phyloP scores from a whole-genome alignment of 345 rosid genomes.

The Euphorbia tirucalli region DNA sequence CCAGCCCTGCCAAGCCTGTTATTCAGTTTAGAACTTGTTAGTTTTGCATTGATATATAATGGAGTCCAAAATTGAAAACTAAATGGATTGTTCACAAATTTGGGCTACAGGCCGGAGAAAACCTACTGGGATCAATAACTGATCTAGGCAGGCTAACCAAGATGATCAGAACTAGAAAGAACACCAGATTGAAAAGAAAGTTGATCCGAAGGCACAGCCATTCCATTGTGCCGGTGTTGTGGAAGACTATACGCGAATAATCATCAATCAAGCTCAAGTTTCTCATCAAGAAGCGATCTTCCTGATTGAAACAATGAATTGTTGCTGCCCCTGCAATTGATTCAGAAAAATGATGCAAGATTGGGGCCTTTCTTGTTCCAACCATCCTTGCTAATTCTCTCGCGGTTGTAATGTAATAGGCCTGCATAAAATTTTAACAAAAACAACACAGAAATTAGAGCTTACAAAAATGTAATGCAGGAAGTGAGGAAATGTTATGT shows the following conservation, averaged over 20 bases:
- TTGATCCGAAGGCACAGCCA: slow-evolving; percentile 83
- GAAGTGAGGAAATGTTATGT: background rate
- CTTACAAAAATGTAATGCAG: background rate
- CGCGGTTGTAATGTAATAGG: slow-evolving; percentile 74
- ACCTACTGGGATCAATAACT: slow-evolving; percentile 66
- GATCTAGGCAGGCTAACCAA: slow-evolving; percentile 70
- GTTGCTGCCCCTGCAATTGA: slow-evolving; percentile 68
- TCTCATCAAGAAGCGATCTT: slow-evolving; percentile 52
- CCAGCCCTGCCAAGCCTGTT: slow-evolving; percentile 65
- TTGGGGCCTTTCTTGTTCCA: slow-evolving; percentile 72
- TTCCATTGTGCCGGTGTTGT: slow-evolving; percentile 72
- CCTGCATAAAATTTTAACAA: slow-evolving; percentile 40
- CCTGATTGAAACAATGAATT: slow-evolving; percentile 70
- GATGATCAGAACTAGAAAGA: slow-evolving; percentile 67
- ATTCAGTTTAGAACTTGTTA: slow-evolving; percentile 6
- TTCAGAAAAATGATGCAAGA: slow-evolving; percentile 85
- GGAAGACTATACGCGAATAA: slow-evolving; percentile 66
- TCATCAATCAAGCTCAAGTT: slow-evolving; percentile 48
- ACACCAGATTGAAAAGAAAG: slow-evolving; percentile 74
- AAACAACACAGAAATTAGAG: background rate
- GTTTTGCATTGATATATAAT: background rate
- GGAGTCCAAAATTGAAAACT: background rate
- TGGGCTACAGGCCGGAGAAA: slow-evolving; percentile 3
- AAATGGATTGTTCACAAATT: background rate
- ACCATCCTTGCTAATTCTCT: slow-evolving; percentile 89